Evolutionary conservation across 139 green algal genomes (phyloP).

Genomic region (Chlorella sorokiniana): DNA sequence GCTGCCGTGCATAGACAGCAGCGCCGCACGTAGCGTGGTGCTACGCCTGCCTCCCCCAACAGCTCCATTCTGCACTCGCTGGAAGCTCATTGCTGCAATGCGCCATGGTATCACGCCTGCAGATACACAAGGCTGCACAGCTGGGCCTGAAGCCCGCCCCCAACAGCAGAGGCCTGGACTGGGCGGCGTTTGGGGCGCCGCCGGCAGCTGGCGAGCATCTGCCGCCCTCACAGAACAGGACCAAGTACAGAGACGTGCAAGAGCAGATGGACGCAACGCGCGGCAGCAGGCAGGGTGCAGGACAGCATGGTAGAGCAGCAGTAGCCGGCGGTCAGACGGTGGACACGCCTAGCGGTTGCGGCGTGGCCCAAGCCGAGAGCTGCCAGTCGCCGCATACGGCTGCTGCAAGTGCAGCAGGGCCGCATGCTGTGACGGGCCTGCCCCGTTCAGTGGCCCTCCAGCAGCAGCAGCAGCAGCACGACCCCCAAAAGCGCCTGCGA

Average conservation of each 20-base stretch:
- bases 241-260: background rate
- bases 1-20: background rate
- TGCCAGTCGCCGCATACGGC: background rate
- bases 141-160: conserved; percentile 30
- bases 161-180: background rate
- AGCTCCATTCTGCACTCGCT: background rate
- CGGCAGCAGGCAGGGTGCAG: background rate
- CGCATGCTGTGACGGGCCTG: background rate
- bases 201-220: background rate
- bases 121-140: conserved; percentile 11
- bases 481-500: conserved; percentile 11
- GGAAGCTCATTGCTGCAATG: no score
- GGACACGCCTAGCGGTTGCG: background rate
- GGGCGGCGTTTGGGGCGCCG: conserved; percentile 4
- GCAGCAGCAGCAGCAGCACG: conserved; percentile 20
- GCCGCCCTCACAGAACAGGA: conserved; percentile 5
- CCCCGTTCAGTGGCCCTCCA: background rate
- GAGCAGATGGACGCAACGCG: background rate
- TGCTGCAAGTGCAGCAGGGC: background rate
- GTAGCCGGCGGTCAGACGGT: background rate
- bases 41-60: background rate
- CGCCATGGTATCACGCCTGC: background rate
- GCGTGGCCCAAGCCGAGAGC: background rate
- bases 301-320: background rate
- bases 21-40: no score